Evolutionary conservation across 805 yeast genomes (phyloP).

Genomic region (Barnettozyma wickerhamii): DNA sequence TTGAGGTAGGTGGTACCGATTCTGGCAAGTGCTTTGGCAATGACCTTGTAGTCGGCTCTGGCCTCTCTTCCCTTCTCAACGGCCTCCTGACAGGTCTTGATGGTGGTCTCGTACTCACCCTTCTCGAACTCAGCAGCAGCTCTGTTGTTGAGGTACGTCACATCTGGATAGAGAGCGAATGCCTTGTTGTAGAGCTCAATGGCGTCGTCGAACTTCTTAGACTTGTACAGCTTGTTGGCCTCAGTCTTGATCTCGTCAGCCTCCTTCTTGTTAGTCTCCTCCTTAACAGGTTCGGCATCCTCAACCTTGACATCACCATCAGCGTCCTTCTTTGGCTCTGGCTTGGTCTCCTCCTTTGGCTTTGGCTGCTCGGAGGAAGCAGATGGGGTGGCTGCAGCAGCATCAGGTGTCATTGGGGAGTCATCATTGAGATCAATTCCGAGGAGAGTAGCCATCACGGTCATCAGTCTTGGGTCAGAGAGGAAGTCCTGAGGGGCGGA

Average conservation of each 20-base stretch:
- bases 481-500: constrained; percentile 65
- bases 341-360: constrained; percentile 23
- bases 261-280: constrained; percentile 31
- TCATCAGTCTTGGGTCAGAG: constrained; percentile 83
- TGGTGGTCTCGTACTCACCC: constrained; percentile 84
- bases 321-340: constrained; percentile 31
- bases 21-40: constrained; percentile 92
- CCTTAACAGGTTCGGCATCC: constrained; percentile 18
- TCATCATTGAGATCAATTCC: constrained; percentile 65
- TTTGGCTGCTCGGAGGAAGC: constrained; percentile 22
- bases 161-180: constrained; percentile 74
- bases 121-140: constrained; percentile 98
- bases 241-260: constrained; percentile 74
- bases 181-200: constrained; percentile 83
- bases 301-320: constrained; percentile 30
- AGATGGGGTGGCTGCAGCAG: constrained; percentile 22
- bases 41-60: constrained; percentile 86
- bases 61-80: constrained; percentile 84
- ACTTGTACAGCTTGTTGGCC: constrained; percentile 85
- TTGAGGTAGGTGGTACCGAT: constrained; percentile 81
- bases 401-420: constrained; percentile 18
- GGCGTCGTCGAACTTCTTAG: constrained; percentile 88
- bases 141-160: constrained; percentile 90
- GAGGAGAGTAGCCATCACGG: constrained; percentile 77
- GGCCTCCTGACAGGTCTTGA: constrained; percentile 75